Conservation (phyloP, 768 basidiomycete genomes). For the Trametes elegans region DNA sequence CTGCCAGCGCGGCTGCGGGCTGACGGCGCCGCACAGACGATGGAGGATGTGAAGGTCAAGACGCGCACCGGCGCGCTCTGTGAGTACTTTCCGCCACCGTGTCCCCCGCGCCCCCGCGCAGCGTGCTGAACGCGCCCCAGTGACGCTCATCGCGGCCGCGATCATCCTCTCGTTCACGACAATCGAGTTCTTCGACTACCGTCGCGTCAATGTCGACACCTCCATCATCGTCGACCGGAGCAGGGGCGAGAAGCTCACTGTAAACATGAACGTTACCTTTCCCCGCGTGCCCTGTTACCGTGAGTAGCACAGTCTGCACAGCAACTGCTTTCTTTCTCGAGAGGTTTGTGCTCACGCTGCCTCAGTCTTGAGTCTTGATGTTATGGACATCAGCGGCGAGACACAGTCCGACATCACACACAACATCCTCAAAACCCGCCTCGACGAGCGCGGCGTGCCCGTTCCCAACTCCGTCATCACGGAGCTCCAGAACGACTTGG, state of each 20-base stretch:
- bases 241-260: constrained; percentile 90
- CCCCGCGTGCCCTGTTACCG: constrained; percentile 97
- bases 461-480: constrained; percentile 54
- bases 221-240: constrained; percentile 94
- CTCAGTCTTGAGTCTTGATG: constrained; percentile 89
- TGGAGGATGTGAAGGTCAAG: constrained; percentile 99
- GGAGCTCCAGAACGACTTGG: constrained; percentile 85
- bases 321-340: no score
- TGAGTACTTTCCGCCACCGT: constrained; percentile 37
- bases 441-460: constrained; percentile 56
- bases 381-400: constrained; percentile 98
- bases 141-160: constrained; percentile 88
- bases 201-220: constrained; percentile 81
- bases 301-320: no score
- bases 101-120: neutral
- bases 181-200: constrained; percentile 96
- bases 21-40: constrained; percentile 58
- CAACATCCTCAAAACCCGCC: constrained; percentile 80
- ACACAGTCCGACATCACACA: constrained; percentile 89
- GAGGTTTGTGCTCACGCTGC: neutral
- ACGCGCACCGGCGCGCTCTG: constrained; percentile 90
- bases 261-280: constrained; percentile 91
- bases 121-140: constrained; percentile 39
- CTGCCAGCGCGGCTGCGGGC: neutral
- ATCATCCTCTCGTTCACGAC: constrained; percentile 90